These are phyloP conservation scores for Phialophora verrucosa DNA, from an alignment of 2,329 filamentous ascomycete genomes.

Conservation along the genomic window DNA sequence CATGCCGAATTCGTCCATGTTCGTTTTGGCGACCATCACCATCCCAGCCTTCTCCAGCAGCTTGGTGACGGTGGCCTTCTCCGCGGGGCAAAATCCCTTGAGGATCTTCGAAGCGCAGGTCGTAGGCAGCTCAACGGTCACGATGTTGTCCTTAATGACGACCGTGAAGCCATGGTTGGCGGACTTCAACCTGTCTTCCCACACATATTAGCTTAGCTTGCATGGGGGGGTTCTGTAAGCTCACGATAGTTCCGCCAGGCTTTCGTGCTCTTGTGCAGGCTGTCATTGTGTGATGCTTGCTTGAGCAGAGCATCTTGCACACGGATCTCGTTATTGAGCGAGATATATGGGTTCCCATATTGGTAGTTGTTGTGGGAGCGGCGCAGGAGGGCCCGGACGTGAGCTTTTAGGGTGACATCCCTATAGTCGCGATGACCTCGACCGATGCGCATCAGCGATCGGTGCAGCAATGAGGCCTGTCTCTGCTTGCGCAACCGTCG, in stretches of 20 bases:
- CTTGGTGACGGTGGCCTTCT: constrained; percentile 78
- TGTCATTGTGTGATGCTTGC: constrained; percentile 3
- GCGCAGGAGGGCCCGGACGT: constrained; percentile 10
- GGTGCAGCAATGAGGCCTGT: constrained; percentile 4
- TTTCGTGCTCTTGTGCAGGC: constrained; percentile 15
- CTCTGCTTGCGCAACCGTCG: background rate
- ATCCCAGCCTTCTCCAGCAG: constrained; percentile 69
- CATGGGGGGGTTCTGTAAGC: background rate
- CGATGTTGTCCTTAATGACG: constrained; percentile 79
- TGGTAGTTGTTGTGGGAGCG: constrained; percentile 21
- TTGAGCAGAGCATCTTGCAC: constrained; percentile 16
- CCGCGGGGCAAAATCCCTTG: constrained; percentile 72
- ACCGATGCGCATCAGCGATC: constrained; percentile 24
- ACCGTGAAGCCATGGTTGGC: constrained; percentile 46
- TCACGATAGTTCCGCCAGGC: constrained; percentile 18
- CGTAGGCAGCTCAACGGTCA: constrained; percentile 68
- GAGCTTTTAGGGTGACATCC: constrained; percentile 17
- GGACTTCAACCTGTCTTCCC: constrained; percentile 26
- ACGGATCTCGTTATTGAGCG: constrained; percentile 10
- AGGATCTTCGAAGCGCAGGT: constrained; percentile 84
- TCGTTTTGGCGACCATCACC: constrained; percentile 76
- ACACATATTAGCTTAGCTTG: background rate
- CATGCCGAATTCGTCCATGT: constrained; percentile 97
- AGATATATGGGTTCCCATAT: constrained; percentile 27
- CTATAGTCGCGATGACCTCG: constrained; percentile 23